phyloP scores from a whole-genome alignment of 495 filamentous ascomycete species.

The Tetracladium setigerum region DNA sequence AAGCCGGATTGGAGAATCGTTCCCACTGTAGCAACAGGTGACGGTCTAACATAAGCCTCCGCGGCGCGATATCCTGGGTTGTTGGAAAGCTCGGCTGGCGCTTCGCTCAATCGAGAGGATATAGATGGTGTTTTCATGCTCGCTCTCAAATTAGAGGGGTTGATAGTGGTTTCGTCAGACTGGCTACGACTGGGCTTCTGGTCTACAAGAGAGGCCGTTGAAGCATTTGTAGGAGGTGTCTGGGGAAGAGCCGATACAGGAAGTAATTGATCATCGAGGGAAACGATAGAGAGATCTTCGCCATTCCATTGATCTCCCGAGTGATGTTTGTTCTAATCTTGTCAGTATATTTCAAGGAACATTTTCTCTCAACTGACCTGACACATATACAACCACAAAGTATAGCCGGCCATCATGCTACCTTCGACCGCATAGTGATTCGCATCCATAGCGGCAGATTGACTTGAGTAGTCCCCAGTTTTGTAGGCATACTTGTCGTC shows the following conservation, averaged over 20 bases:
- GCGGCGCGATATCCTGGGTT: constrained; percentile 76
- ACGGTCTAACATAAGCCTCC: constrained; percentile 84
- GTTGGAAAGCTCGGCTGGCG: constrained; percentile 43
- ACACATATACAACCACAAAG: constrained; percentile 79
- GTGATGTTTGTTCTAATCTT: constrained; percentile 63
- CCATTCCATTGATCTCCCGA: constrained; percentile 97
- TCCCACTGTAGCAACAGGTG: constrained; percentile 69
- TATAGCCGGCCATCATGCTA: constrained; percentile 70
- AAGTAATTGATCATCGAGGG: constrained; percentile 68
- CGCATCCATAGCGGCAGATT: constrained; percentile 91
- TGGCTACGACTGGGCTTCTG: constrained; percentile 22
- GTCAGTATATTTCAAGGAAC: not conserved
- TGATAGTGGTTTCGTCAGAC: constrained; percentile 48
- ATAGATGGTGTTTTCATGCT: constrained; percentile 67
- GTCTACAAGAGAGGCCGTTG: constrained; percentile 21
- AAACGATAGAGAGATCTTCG: constrained; percentile 89
- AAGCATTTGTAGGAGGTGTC: constrained; percentile 29
- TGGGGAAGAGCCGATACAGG: constrained; percentile 40
- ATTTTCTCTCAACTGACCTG: constrained; percentile 38
- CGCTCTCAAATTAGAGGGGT: constrained; percentile 63
- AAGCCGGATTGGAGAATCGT: constrained; percentile 62
- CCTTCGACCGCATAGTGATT: constrained; percentile 92
- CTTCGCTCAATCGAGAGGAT: constrained; percentile 45
- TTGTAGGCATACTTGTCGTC: constrained; percentile 91
- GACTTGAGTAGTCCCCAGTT: constrained; percentile 92